Base-by-base conservation (phyloP, 371 early-diverging fungal genomes). In the Mucor lusitanicus region DNA sequence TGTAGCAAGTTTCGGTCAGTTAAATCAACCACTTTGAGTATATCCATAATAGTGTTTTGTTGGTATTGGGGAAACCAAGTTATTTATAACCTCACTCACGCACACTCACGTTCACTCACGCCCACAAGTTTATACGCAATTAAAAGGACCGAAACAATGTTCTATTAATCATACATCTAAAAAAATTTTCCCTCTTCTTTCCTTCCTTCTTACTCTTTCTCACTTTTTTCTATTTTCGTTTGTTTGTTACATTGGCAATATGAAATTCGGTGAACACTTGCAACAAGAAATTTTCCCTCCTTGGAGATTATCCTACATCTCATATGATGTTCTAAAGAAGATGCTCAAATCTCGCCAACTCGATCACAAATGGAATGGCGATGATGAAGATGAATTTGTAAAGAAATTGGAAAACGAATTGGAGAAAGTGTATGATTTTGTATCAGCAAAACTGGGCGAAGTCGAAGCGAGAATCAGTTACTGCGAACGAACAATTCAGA, bases 391-490 rank as follows among this genome's bases (percentile, higher is more conserved):
- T 6, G 84, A 87, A 55, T 94, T 95, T 78, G 85, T 92, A 17
- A 82, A 86, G 59, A 73, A 82, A 25, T 71, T 94, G 3, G 90
- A 88, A 35, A 79, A 87, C 9, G 95, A 95, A 71, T 85, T 95
- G 21, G 90, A 90, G 57, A 95, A 92, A 84, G 93, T 94, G n/a
- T 86, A 89, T 50, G 83, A 88, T 60, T 95, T 94, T 74, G 88
- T 93, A 54, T 75, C 85, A 55, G 83, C 91, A 67, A 95, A 96
- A 76, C 77, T 90, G 67, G 89, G 89, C 61, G 97, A 97, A 75
- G 85, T 95, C 21, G 88, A 88, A 63, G 87, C 92, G 27, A 85
- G 93, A 23, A 92, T 94, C 32, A 87, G 89, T 68, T 91, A 96
- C 73, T 91, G 92, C 80, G 94, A 96, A 65, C 79, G 88, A 64